These are phyloP conservation scores for Cephaloascus albidus DNA, from an alignment of 805 yeast genomes.

Conservation along the genomic window DNA sequence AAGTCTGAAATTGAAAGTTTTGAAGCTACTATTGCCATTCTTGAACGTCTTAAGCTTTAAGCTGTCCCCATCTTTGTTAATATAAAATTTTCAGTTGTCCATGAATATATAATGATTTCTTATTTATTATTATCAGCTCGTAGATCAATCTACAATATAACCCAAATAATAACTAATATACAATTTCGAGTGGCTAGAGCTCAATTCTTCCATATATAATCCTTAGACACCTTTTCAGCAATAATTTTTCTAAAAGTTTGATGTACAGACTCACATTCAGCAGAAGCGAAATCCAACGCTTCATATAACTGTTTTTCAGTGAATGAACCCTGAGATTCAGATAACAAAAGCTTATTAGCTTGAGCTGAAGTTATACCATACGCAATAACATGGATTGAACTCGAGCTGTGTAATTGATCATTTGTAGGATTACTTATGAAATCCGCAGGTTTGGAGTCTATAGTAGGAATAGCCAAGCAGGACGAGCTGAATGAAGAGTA, in stretches of 20 bases:
- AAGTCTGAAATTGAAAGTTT: constrained; percentile 86
- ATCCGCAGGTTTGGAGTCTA: constrained; percentile 12
- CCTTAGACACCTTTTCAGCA: constrained; percentile 35
- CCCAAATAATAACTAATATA: too few species aligned
- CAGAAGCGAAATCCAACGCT: constrained; percentile 43
- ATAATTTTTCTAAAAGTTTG: constrained; percentile 36
- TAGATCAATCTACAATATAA: too few species aligned
- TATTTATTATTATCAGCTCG: too few species aligned
- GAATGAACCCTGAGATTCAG: constrained; percentile 70
- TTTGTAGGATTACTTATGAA: constrained; percentile 35
- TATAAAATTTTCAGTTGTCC: too few species aligned
- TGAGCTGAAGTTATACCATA: constrained; percentile 42
- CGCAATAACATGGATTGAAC: constrained; percentile 60
- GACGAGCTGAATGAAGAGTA: constrained; percentile 52
- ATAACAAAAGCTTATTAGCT: constrained; percentile 47
- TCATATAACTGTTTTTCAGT: constrained; percentile 42
- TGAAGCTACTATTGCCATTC: constrained; percentile 74
- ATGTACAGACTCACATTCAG: constrained; percentile 35
- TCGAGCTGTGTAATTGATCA: constrained; percentile 28
- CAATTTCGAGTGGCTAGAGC: too few species aligned
- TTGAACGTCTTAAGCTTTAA: constrained; percentile 63
- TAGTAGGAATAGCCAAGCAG: constrained; percentile 27
- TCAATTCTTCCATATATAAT: constrained; percentile 62
- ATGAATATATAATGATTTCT: too few species aligned
- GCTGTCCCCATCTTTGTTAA: background rate